phyloP scores from a whole-genome alignment of 2,329 filamentous ascomycete species.

The Diaporthe batatas region DNA sequence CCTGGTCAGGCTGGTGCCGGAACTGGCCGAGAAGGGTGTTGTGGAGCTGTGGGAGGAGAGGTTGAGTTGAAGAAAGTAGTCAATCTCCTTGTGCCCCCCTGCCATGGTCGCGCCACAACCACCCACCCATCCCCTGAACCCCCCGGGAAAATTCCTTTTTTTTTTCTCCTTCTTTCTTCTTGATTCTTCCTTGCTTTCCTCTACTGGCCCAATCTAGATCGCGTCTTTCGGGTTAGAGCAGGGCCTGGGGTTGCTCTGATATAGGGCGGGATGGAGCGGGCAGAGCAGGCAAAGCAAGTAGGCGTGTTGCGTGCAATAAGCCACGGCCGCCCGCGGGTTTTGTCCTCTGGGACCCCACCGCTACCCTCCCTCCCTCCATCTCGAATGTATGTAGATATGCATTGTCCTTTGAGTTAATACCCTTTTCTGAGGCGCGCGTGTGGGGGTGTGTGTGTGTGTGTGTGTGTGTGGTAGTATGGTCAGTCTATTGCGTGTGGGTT shows the following conservation, averaged over 20 bases:
- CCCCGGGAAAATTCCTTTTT: not conserved
- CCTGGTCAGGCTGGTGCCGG: conserved; percentile 85
- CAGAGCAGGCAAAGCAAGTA: not conserved
- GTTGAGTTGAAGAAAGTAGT: conserved; percentile 54
- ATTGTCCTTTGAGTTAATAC: not conserved
- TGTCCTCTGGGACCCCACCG: not conserved
- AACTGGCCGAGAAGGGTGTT: conserved; percentile 80
- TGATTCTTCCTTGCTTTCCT: not conserved
- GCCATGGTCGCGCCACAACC: conserved; percentile 1
- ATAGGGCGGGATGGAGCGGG: not conserved
- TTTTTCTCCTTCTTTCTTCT: not conserved
- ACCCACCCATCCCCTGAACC: not conserved
- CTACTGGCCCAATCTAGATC: not conserved
- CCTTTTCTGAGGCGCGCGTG: too few species aligned
- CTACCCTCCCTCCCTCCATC: too few species aligned
- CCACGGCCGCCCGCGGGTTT: conserved; percentile 14
- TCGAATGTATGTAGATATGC: not conserved
- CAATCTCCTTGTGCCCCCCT: not conserved
- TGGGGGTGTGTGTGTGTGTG: not conserved
- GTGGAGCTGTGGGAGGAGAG: conserved; percentile 81
- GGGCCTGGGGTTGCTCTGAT: too few species aligned
- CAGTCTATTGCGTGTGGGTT: not conserved
- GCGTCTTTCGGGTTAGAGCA: conserved; percentile 19
- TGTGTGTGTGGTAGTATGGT: not conserved
- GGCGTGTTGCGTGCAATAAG: not conserved